phyloP scores from a whole-genome alignment of 1,284 basidiomycete species.

The Boletellus sp. region DNA sequence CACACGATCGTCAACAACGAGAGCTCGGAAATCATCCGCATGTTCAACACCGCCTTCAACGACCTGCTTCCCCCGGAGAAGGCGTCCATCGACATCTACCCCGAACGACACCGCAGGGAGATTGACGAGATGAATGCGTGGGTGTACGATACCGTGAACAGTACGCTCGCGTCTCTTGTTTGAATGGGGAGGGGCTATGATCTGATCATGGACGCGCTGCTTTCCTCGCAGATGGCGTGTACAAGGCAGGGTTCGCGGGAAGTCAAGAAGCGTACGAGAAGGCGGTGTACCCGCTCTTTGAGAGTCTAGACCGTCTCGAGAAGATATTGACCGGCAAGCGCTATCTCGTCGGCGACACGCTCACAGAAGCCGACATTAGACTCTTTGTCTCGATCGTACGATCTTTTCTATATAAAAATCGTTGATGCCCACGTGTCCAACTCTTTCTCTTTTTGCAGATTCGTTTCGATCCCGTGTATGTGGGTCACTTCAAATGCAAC shows the following conservation, averaged over 20 bases:
- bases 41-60: constrained; percentile 86
- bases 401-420: constrained; percentile 35
- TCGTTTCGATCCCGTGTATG: constrained; percentile 79
- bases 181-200: not conserved
- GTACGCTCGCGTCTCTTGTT: constrained; percentile 36
- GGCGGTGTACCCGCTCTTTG: constrained; percentile 71
- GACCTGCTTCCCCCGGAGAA: constrained; percentile 62
- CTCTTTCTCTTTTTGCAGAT: constrained; percentile 13
- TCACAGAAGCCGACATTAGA: constrained; percentile 92
- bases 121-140: constrained; percentile 89
- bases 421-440: no score
- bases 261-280: constrained; percentile 80
- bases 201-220: no score
- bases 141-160: constrained; percentile 84
- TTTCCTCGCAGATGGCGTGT: constrained; percentile 66
- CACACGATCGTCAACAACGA: constrained; percentile 95
- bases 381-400: constrained; percentile 89
- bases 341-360: constrained; percentile 75
- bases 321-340: constrained; percentile 73
- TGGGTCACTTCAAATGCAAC: constrained; percentile 94
- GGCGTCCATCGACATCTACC: constrained; percentile 75
- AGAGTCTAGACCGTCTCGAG: constrained; percentile 80
- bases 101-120: constrained; percentile 63
- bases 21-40: constrained; percentile 90
- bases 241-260: constrained; percentile 87